These are phyloP conservation scores for Nemania serpens DNA, from an alignment of 2,329 filamentous ascomycete species.

Conservation along the genomic window DNA sequence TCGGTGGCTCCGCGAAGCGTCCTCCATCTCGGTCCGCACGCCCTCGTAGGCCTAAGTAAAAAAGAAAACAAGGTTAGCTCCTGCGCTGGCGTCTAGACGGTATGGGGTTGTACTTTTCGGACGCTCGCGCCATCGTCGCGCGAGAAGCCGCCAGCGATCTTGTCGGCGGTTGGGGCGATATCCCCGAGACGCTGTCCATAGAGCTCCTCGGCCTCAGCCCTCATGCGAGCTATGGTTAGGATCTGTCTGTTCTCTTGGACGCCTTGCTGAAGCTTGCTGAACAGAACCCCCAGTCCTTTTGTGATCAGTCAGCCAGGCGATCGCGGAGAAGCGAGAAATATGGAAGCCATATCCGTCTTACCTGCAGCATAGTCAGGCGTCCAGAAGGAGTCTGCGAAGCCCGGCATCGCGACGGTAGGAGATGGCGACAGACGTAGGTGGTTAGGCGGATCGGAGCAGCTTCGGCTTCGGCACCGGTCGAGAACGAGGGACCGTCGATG, in stretches of 20 bases:
- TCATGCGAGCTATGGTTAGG: conserved; percentile 86
- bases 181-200: conserved; percentile 82
- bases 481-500: too few relatives aligned
- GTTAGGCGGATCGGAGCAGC: background rate
- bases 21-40: conserved; percentile 88
- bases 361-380: conserved; percentile 95
- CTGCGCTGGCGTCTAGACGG: background rate
- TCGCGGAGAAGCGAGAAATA: conserved; percentile 2
- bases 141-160: conserved; percentile 79
- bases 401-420: conserved; percentile 66
- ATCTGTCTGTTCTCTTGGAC: conserved; percentile 95
- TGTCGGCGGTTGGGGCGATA: conserved; percentile 82
- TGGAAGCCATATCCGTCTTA: conserved; percentile 46
- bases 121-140: conserved; percentile 95
- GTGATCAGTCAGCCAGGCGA: conserved; percentile 22
- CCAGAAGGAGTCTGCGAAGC: conserved; percentile 97
- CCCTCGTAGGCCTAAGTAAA: conserved; percentile 82
- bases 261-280: conserved; percentile 95
- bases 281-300: conserved; percentile 84
- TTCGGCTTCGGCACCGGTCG: background rate
- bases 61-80: conserved; percentile 31
- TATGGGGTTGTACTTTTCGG: conserved; percentile 73
- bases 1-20: conserved; percentile 85
- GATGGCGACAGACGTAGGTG: background rate
- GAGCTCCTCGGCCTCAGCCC: conserved; percentile 90